Conservation (phyloP, 1,139 yeast species). For the Candida dubliniensis region DNA sequence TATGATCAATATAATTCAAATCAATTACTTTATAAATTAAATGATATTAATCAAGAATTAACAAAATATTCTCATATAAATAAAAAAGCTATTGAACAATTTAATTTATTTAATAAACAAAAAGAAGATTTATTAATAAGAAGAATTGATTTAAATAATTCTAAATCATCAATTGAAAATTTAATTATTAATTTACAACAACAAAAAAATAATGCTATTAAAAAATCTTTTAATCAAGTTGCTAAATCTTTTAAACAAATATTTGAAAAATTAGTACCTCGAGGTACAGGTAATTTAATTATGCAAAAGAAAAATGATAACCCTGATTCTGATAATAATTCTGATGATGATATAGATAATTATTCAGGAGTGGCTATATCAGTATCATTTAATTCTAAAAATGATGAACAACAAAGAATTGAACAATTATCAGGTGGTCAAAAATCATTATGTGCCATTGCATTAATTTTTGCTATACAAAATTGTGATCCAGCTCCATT, state of each 20-base stretch:
- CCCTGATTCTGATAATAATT: slow-evolving; percentile 15
- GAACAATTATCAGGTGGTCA: slow-evolving; percentile 97
- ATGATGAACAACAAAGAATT: slow-evolving; percentile 82
- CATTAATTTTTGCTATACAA: slow-evolving; percentile 90
- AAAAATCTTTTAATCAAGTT: slow-evolving; percentile 74
- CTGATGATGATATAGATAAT: slow-evolving; percentile 45
- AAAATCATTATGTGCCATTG: slow-evolving; percentile 91
- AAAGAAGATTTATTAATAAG: slow-evolving; percentile 65
- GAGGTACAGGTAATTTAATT: slow-evolving; percentile 72
- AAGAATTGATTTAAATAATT: slow-evolving; percentile 65
- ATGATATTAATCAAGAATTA: slow-evolving; percentile 56
- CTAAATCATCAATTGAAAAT: slow-evolving; percentile 71
- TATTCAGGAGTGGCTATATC: slow-evolving; percentile 83
- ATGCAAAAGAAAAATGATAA: slow-evolving; percentile 51
- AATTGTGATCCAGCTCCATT: slow-evolving; percentile 97
- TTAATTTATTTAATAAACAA: slow-evolving; percentile 69
- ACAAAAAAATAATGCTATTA: slow-evolving; percentile 83
- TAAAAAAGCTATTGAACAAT: slow-evolving; percentile 89
- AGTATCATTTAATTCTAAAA: slow-evolving; percentile 86
- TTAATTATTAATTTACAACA: slow-evolving; percentile 70
- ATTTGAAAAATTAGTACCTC: slow-evolving; percentile 80
- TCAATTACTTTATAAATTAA: slow-evolving; percentile 55
- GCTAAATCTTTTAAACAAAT: slow-evolving; percentile 70
- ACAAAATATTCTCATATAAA: slow-evolving; percentile 76
- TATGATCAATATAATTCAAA: slow-evolving; percentile 51